Conservation (phyloP, 352 stramenopile species). For the Peronospora tabacina region DNA sequence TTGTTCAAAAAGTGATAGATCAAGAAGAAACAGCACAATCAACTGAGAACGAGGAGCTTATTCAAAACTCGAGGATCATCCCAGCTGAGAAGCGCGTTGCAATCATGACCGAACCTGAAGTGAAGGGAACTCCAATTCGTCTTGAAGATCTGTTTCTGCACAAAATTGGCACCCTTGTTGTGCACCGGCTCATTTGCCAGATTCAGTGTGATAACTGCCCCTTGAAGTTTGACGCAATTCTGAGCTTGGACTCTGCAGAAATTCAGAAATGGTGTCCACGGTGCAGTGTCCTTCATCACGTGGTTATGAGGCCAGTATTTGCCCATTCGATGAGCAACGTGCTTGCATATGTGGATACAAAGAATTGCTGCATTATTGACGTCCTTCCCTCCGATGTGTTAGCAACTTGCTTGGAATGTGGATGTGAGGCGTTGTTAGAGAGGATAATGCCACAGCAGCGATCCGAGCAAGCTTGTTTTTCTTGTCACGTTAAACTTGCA, state of each 20-base stretch:
- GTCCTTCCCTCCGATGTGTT: slow-evolving; percentile 63
- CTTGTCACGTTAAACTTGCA: slow-evolving; percentile 72
- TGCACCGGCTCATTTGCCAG: slow-evolving; percentile 54
- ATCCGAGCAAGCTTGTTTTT: slow-evolving; percentile 58
- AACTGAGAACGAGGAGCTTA: slow-evolving; percentile 13
- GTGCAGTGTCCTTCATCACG: slow-evolving; percentile 64
- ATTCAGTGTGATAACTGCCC: slow-evolving; percentile 68
- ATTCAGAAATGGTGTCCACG: slow-evolving; percentile 77
- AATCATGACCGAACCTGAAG: slow-evolving; percentile 48
- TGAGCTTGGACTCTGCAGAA: slow-evolving; percentile 36
- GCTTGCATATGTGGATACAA: slow-evolving; percentile 59
- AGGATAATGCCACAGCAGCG: slow-evolving; percentile 43
- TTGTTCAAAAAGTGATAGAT: slow-evolving; percentile 10
- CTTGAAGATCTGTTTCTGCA: slow-evolving; percentile 72
- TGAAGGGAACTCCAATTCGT: slow-evolving; percentile 43
- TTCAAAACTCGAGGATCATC: slow-evolving; percentile 44
- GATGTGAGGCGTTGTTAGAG: slow-evolving; percentile 54
- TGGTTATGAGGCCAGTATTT: slow-evolving; percentile 60
- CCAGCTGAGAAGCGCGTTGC: slow-evolving; percentile 32
- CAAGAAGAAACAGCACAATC: slow-evolving; percentile 13
- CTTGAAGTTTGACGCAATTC: slow-evolving; percentile 52
- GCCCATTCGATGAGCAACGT: slow-evolving; percentile 57
- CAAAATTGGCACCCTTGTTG: slow-evolving; percentile 65
- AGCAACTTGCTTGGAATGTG: slow-evolving; percentile 62
- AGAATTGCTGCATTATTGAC: slow-evolving; percentile 66